Conservation (phyloP, 73 alveolate genomes). For the Paramecium biaurelia region DNA sequence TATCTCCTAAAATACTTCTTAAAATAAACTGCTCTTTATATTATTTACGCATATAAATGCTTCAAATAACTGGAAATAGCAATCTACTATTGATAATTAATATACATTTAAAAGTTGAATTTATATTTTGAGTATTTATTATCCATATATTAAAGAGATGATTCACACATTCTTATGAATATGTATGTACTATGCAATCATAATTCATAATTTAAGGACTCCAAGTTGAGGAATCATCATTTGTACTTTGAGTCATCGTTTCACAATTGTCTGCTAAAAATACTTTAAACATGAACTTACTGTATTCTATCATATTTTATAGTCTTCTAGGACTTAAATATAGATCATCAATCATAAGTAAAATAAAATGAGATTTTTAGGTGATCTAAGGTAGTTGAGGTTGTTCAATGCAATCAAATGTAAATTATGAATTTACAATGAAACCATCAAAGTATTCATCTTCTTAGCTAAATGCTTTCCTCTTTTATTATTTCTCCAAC, state of each 20-base stretch:
- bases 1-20: not conserved
- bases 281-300: not conserved
- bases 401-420: not conserved
- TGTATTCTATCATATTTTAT: not conserved
- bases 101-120: not conserved
- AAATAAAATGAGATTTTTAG: not conserved
- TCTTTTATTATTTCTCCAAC: not conserved
- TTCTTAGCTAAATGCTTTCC: not conserved
- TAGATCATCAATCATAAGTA: not conserved
- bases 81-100: not conserved
- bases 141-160: not conserved
- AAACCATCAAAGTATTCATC: not conserved
- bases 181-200: not conserved
- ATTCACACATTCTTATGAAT: not conserved
- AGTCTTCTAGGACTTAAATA: not conserved
- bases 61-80: not conserved
- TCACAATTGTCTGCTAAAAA: slow-evolving; percentile 22
- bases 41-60: not conserved
- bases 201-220: not conserved
- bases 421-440: not conserved
- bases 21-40: not conserved
- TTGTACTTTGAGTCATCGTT: not conserved
- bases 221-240: not conserved
- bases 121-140: not conserved
- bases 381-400: not conserved